These are phyloP conservation scores for Kitagawia praeruptora DNA, from an alignment of 129 eudicot species.

Conservation along the genomic window DNA sequence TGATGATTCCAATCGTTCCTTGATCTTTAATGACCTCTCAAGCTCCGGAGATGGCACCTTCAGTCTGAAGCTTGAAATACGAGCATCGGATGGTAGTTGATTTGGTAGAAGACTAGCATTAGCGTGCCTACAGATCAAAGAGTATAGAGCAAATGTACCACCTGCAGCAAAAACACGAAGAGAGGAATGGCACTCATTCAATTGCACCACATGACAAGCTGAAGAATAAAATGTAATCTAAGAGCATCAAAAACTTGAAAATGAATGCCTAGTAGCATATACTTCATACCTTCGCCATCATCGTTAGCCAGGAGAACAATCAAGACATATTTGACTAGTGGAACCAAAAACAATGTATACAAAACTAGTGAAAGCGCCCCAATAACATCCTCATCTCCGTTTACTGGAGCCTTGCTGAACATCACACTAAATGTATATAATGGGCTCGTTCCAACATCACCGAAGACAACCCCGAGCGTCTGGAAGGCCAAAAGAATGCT, in stretches of 20 bases:
- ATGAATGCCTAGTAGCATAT: background rate
- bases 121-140: conserved; percentile 93
- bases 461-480: conserved; percentile 92
- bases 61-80: conserved; percentile 90
- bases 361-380: conserved; percentile 91
- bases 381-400: conserved; percentile 81
- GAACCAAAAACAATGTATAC: conserved; percentile 71
- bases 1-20: conserved; percentile 84
- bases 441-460: conserved; percentile 98
- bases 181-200: background rate
- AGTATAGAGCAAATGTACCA: conserved; percentile 92
- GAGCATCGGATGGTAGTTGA: conserved; percentile 92
- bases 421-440: conserved; percentile 92
- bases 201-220: background rate
- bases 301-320: conserved; percentile 94
- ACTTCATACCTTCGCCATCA: conserved; percentile 82
- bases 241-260: background rate
- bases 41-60: conserved; percentile 98
- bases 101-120: conserved; percentile 95
- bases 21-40: conserved; percentile 83
- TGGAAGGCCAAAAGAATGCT: conserved; percentile 44
- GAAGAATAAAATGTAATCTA: too few relatives aligned
- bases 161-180: conserved; percentile 36
- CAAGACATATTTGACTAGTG: conserved; percentile 74
- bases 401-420: conserved; percentile 91